Evolutionary conservation across 2,329 filamentous ascomycete species (phyloP), one percentile per base, ranked within the genome.

Genomic region (Cladosporium sp.): DNA sequence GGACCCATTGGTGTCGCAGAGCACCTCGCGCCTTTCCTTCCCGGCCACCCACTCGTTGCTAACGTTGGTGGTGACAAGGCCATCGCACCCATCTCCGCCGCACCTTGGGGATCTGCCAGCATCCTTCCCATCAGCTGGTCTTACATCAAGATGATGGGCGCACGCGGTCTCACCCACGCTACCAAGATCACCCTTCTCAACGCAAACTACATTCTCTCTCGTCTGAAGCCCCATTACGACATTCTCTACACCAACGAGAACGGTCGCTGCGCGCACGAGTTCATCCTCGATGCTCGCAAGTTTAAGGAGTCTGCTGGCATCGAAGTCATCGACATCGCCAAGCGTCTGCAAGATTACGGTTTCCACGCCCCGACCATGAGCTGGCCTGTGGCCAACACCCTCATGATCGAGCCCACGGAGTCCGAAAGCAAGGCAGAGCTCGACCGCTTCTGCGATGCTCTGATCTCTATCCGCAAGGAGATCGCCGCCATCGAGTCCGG

Each of bases 351-450:
- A 80, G 94, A 98, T 77, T 98, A 96, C 77, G 94, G 94, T 51
- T 98, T 98, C 87, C 94, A 98, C 79, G 92, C 93, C 1, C 94
- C 94, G 0, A 98, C 94, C 63, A 97, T 98, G 94, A 93, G 89
- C 77, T 97, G 92, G 92, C 94, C 94, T 1, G 93, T 98, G 2
- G 87, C 92, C 62, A 96, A 96, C 80, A 97, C 94, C 0, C 87
- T 98, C 54, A 98, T 98, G 94, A 96, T 98, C 71, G 94, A 98
- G 82, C 94, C 94, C 2, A 98, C 94, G 0, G 94, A 97, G 81
- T 93, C 90, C 15, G 94, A 98, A 83, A 92, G 87, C 79, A 93
- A 95, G 78, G 90, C 90, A 69, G 94, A 98, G 83, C 87, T 98
- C 2, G 94, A 97, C 79, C 90, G 94, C 26, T 97, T 97, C 83